A percentile compares a stretch with the other conserved stretches of the same genome.
Conservation (phyloP, 192 early-diverging fungal genomes). For the Mortierella claussenii region DNA sequence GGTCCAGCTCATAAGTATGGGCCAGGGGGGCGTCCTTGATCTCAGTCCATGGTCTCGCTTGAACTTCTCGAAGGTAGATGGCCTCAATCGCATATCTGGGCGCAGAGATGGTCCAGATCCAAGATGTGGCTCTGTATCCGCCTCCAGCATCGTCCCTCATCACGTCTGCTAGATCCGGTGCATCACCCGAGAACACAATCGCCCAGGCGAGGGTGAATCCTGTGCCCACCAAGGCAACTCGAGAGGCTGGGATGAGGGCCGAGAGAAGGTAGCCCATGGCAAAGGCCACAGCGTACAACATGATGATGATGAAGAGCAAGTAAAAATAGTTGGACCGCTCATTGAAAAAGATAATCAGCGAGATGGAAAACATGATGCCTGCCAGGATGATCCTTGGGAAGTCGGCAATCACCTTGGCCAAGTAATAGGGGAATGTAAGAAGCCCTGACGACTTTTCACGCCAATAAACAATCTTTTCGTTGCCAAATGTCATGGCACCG, state of each 20-base stretch:
- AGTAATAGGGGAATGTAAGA: slow-evolving; percentile 67
- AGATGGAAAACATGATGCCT: slow-evolving; percentile 62
- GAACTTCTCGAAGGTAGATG: slow-evolving; percentile 64
- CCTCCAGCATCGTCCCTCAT: slow-evolving; percentile 12
- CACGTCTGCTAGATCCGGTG: slow-evolving; percentile 61
- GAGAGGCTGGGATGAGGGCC: slow-evolving; percentile 44
- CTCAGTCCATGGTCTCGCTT: slow-evolving; percentile 50
- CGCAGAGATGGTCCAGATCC: slow-evolving; percentile 69
- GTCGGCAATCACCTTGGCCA: slow-evolving; percentile 70
- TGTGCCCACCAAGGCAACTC: slow-evolving; percentile 64
- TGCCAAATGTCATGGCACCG: slow-evolving; percentile 69
- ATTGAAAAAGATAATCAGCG: slow-evolving; percentile 69
- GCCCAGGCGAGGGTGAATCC: slow-evolving; percentile 72
- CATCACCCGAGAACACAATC: slow-evolving; percentile 67
- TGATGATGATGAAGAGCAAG: slow-evolving; percentile 58
- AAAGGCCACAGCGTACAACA: slow-evolving; percentile 66
- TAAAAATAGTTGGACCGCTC: slow-evolving; percentile 38
- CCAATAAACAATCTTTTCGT: slow-evolving; percentile 74
- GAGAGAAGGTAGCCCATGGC: slow-evolving; percentile 70
- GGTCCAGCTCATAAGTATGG: slow-evolving; percentile 54
- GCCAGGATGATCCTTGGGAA: slow-evolving; percentile 69
- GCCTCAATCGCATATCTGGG: slow-evolving; percentile 73
- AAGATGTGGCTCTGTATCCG: slow-evolving; percentile 48
- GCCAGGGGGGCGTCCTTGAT: slow-evolving; percentile 29
- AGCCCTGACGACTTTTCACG: slow-evolving; percentile 68